Evolutionary conservation across 108 stramenopile species (phyloP), one percentile per base, ranked within the genome.

Genomic region (Cyclotella baltica): DNA sequence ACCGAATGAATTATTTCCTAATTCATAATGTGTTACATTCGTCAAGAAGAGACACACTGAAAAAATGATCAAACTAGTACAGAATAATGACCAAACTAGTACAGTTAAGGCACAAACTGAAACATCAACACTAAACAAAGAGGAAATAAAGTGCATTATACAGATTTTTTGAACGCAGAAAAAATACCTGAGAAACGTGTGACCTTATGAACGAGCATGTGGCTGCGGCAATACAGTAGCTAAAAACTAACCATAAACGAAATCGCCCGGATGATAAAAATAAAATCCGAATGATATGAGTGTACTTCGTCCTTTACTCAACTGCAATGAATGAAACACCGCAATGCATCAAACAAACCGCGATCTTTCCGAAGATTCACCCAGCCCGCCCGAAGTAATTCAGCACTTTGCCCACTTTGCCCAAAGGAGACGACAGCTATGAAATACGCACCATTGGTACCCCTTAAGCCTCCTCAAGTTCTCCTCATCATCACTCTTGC

Each of bases 381-480:
- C n/a, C n/a, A 43, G 40, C 10, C 55, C 2, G 22, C 25, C 55
- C 23, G 55, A 22, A 55, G 55, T 2, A 55, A 55, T 29, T 31
- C 30, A 29, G 43, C 3, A 20, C 72, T 43, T 64, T 19, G 25
- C 29, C 59, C 4, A 52, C 23, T 4, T 23, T 23, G n/a, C 64
- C 9, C 20, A 23, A 61, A 6, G 13, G 3, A 16, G 9, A 30
- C 22, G 25, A 34, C 4, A 65, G 0, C n/a, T 38, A 31, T 16
- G 47, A 28, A 33, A 22, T 56, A 46, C 94, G 88, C 85, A 95
- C 94, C 87, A 87, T 75, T 95, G 94, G 81, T 95, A 95, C 19
- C 79, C 88, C 88, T 95, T 95, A 71, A 95, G 73, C 65, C 87
- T 85, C 56, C 73, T 68, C 38, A 95, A 70, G 75, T 92, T 85